Base-by-base conservation (phyloP, 768 basidiomycete species). In the Tylopilus rubrobrunneus region DNA sequence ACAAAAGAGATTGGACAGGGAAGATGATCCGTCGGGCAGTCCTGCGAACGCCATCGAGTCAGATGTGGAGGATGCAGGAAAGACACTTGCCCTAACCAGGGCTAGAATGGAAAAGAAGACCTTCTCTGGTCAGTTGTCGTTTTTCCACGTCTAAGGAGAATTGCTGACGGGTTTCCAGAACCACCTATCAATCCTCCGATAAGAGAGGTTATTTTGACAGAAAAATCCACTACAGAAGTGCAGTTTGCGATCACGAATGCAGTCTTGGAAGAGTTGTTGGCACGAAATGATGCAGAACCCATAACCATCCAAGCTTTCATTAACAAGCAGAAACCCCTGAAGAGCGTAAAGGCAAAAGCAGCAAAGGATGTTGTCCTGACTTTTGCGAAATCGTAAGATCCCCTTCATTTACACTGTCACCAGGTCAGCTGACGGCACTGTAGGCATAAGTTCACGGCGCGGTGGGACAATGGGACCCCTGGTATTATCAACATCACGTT, bases 401-500 rank as follows among this genome's bases (percentile, higher is more conserved):
- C 7, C 17, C 27, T 15, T 36, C 31, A 12, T 45, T 48, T 4
- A 2, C 12, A n/a, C 3, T 17, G 8, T 27, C 5, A 3, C 5
- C n/a, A n/a, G 31, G 3, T 27, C 9, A n/a, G 27, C 56, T 68
- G 37, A 66, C 27, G 3, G 14, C 9, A 52, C 36, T 19, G 6
- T 41, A 68, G 67, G 34, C 52, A 71, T 45, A 21, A 59, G 27
- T 68, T 69, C n/a, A 1, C 10, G 23, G 0, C 7, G 8, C 48
- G 12, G 31, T 28, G 0, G 7, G 52, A 62, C 10, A 0, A 0
- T 27, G 23, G 23, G 3, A 46, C 45, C 14, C 51, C 57, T 28
- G 59, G 59, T n/a, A 49, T 53, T 21, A 12, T 61, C 55, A 52
- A 57, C 12, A 48, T 71, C 34, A 64, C 52, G 5, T 65, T 65